A percentile compares a stretch with the other conserved stretches of the same genome.
Evolutionary conservation across 495 filamentous ascomycete species (phyloP).

Genomic region (Friedmanniomyces simplex): DNA sequence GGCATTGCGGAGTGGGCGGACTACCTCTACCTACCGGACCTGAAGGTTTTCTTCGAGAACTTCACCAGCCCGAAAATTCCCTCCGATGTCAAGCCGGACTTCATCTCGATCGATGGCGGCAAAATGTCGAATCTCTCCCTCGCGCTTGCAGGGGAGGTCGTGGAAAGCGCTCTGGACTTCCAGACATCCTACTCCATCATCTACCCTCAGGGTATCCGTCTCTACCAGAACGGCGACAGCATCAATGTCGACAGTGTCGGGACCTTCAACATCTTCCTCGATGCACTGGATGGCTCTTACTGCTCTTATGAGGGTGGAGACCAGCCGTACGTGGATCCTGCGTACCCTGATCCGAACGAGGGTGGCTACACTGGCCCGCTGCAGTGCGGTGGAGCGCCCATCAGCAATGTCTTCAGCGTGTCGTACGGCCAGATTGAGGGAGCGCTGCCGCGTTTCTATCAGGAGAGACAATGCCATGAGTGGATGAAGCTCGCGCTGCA

Average conservation of each 20-base stretch:
- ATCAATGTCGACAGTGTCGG: constrained; percentile 16
- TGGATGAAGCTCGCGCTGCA: constrained; percentile 20
- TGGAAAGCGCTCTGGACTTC: constrained; percentile 17
- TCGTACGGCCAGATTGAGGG: constrained; percentile 17
- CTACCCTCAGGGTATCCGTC: constrained; percentile 10
- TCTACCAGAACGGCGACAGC: constrained; percentile 14
- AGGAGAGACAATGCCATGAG: constrained; percentile 14
- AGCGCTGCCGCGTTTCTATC: constrained; percentile 16
- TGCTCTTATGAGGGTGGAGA: constrained; percentile 16
- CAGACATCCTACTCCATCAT: constrained; percentile 15
- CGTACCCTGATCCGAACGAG: constrained; percentile 14
- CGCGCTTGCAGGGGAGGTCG: constrained; percentile 2
- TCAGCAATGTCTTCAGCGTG: constrained; percentile 10
- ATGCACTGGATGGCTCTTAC: constrained; percentile 14
- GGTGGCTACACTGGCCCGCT: constrained; percentile 30
- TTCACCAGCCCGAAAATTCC: constrained; percentile 12
- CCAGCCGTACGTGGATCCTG: constrained; percentile 11
- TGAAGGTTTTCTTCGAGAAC: constrained; percentile 17
- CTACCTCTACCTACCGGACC: constrained; percentile 27
- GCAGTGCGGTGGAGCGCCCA: constrained; percentile 31
- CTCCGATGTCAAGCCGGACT: constrained; percentile 9
- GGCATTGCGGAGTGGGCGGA: constrained; percentile 40
- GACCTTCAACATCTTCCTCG: constrained; percentile 21
- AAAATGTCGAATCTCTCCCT: constrained; percentile 7
- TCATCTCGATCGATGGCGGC: constrained; percentile 18